phyloP scores from a whole-genome alignment of 768 basidiomycete genomes.

The Leucosporidium creatinivorum region DNA sequence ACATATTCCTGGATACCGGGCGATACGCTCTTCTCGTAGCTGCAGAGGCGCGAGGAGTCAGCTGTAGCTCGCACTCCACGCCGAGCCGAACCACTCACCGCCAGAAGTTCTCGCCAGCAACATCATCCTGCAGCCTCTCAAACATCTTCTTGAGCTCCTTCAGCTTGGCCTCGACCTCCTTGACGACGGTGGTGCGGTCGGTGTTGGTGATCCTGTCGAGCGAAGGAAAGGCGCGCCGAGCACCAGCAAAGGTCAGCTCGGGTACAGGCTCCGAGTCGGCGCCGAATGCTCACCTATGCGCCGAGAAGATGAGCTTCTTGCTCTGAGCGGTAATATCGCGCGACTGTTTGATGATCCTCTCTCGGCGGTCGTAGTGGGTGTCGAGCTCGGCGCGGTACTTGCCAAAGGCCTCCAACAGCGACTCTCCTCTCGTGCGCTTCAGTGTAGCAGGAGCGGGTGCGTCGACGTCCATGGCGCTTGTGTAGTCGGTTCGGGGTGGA shows the following conservation, averaged over 20 bases:
- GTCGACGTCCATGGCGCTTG: not conserved
- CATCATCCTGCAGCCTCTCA: conserved; percentile 54
- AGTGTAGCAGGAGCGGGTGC: not conserved
- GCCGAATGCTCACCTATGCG: conserved; percentile 54
- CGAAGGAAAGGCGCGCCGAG: not conserved
- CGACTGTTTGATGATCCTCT: conserved; percentile 78
- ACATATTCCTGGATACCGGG: conserved; percentile 76
- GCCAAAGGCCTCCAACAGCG: not conserved
- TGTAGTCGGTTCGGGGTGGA: not conserved
- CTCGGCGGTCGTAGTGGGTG: conserved; percentile 45
- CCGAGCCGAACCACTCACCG: conserved; percentile 45
- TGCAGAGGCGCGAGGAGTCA: not conserved
- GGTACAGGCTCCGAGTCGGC: not conserved
- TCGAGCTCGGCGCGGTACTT: not conserved
- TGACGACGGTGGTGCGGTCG: conserved; percentile 27
- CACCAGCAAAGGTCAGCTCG: not conserved
- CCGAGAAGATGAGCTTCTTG: conserved; percentile 87
- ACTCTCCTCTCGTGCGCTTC: not conserved
- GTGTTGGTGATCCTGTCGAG: conserved; percentile 22
- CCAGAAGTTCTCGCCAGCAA: conserved; percentile 68
- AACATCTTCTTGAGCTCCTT: conserved; percentile 61
- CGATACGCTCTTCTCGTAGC: conserved; percentile 39
- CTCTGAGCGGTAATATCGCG: conserved; percentile 84
- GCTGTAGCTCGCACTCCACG: not conserved
- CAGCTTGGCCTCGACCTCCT: conserved; percentile 52